Conservation (phyloP, 2,329 filamentous ascomycete species). For the Beauveria sp. region DNA sequence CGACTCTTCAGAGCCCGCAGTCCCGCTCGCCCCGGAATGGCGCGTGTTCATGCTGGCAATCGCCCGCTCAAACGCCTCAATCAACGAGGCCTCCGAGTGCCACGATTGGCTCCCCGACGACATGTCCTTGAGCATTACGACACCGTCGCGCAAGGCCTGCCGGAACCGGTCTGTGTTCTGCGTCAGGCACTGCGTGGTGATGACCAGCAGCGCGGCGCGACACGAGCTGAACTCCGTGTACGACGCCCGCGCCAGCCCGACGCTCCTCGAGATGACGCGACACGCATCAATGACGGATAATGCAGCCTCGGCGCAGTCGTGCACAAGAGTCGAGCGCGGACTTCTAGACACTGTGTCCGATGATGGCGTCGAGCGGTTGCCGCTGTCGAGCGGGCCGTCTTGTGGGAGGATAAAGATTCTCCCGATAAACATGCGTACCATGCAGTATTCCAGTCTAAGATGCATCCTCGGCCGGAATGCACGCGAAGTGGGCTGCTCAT, state of each 20-base stretch:
- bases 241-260: slow-evolving; percentile 45
- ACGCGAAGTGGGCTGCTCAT: slow-evolving; percentile 28
- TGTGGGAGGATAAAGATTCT: slow-evolving; percentile 42
- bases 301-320: slow-evolving; percentile 45
- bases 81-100: slow-evolving; percentile 44
- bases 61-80: slow-evolving; percentile 44
- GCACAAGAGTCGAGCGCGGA: slow-evolving; percentile 33
- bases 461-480: slow-evolving; percentile 42
- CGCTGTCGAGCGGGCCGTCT: slow-evolving; percentile 21
- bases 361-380: slow-evolving; percentile 21
- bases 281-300: slow-evolving; percentile 43
- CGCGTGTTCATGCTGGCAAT: slow-evolving; percentile 37
- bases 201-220: slow-evolving; percentile 43
- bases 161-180: slow-evolving; percentile 32
- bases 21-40: slow-evolving; percentile 20
- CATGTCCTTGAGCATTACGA: slow-evolving; percentile 45
- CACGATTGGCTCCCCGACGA: slow-evolving; percentile 44
- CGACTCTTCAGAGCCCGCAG: slow-evolving; percentile 30
- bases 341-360: slow-evolving; percentile 20
- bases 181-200: slow-evolving; percentile 31
- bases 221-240: slow-evolving; percentile 51
- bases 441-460: slow-evolving; percentile 43
- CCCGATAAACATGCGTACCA: slow-evolving; percentile 45
- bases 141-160: slow-evolving; percentile 38
- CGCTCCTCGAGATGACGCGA: slow-evolving; percentile 39